Base-by-base conservation (phyloP, 495 filamentous ascomycete species). In the Aspergillus indologenus region DNA sequence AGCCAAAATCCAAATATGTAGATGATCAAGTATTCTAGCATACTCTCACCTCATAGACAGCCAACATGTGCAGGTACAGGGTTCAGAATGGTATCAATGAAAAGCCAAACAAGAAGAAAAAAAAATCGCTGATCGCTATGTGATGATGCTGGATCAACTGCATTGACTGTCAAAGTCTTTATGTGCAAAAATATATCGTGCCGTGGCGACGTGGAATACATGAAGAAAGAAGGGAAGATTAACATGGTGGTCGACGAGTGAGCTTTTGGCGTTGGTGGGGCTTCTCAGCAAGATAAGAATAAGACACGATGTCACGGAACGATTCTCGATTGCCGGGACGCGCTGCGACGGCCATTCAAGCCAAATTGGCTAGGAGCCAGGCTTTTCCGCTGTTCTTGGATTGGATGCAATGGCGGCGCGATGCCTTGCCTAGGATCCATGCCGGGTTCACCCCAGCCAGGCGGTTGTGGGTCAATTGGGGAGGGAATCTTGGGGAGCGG, bases 401-500 rank as follows among this genome's bases (percentile, higher is more conserved):
- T 51, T 4, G 48, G 24, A 0, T 29, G 23, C 15, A 51, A 18
- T n/a, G 48, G 48, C 14, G 50, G 51, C 18, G 56, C 58, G 18
- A 42, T 49, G 26, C 50, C 54, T 42, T 42, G 26, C 7, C 44
- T 43, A 18, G 24, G 57, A 18, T 54, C 43, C 12, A 44, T 43
- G 17, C n/a, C 24, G n/a, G 42, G 19, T 11, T 50, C 55, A 12
- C n/a, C 14, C 40, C 50, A 46, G 5, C 51, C 26, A 7, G 23
- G 49, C 9, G 57, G 40, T 14, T 57, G 40, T 24, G 58, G 52
- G 2, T 63, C 59, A 6, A 65, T 56, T 14, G 65, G 56, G 0
- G 69, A 67, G 11, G 86, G 86, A 12, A 89, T 75, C 5, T 85
- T 83, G 7, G 86, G 86, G 4, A 89, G 75, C 0, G 86, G 85